Evolutionary conservation across 2,329 filamentous ascomycete species (phyloP).

Genomic region (Cladosporium sp.): DNA sequence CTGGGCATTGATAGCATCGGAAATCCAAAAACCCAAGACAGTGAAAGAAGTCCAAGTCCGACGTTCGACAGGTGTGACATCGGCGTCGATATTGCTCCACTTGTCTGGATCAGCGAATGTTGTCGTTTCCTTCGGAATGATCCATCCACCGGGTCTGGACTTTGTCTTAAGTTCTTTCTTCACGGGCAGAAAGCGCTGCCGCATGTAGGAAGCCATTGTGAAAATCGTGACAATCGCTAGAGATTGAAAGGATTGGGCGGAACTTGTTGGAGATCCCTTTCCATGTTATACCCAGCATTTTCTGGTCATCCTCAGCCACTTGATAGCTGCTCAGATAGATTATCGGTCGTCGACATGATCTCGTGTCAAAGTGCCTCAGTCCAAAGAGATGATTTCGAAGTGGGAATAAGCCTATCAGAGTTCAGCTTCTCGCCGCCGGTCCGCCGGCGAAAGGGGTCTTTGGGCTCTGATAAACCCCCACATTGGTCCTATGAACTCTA

Average conservation of each 20-base stretch:
- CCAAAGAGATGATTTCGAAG: neutral
- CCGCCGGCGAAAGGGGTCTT: neutral
- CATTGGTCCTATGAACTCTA: neutral
- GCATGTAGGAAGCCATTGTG: slow-evolving; percentile 15
- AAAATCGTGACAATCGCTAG: neutral
- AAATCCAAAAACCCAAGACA: slow-evolving; percentile 45
- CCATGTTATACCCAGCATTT: neutral
- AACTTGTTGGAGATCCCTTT: neutral
- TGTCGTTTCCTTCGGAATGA: slow-evolving; percentile 36
- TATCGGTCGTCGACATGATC: neutral
- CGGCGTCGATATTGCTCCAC: slow-evolving; percentile 44
- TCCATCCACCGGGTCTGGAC: slow-evolving; percentile 36
- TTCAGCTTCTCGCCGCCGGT: neutral
- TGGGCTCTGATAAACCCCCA: neutral
- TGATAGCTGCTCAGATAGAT: neutral
- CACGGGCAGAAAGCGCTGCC: slow-evolving; percentile 26
- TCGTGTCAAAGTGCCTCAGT: neutral
- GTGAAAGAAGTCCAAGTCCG: slow-evolving; percentile 43
- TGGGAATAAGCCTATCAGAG: neutral
- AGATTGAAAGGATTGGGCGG: neutral
- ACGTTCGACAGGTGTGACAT: slow-evolving; percentile 43
- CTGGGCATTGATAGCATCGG: slow-evolving; percentile 43
- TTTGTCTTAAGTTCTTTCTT: slow-evolving; percentile 34
- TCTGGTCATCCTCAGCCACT: neutral
- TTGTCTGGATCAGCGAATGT: slow-evolving; percentile 31